Base-by-base conservation (phyloP, 108 stramenopile species). In the Nitzschia inconspicua region DNA sequence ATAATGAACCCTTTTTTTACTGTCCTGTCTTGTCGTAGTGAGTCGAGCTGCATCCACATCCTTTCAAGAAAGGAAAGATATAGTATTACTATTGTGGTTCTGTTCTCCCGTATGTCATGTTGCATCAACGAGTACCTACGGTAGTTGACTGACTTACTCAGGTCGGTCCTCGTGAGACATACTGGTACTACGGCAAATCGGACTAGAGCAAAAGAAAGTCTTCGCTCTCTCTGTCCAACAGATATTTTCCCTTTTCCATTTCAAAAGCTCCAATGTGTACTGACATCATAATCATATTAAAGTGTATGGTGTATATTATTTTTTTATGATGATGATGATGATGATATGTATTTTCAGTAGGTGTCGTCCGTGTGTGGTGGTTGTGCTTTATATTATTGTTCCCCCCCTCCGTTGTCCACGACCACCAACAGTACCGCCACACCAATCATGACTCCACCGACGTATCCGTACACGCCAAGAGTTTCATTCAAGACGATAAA, bases 391-490 rank as follows among this genome's bases (percentile, higher is more conserved):
- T 9, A 41, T 44, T 41, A 8, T 44, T 47, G 27, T 60, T 44
- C 27, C 5, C 22, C 49, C 22, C 44, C 35, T 44, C 16, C 41
- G 16, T 43, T 41, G 14, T 26, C 27, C 8, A 44, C 25, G 8
- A 66, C 71, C 14, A 83, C 84, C 47, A 91, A 50, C 30, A 73
- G 70, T 39, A 94, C 61, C 2, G 88, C 88, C 6, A 46, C 44
- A 13, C 71, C 83, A 59, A 94, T 94, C 58, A 90, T 48, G 8
- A 49, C 29, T 30, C 77, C 92, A 39, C 93, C 93, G 46, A 50
- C 56, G n/a, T 50, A 73, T 26, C 80, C 88, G 32, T 60, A 47
- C 4, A 71, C 44, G 35, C 83, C 82, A 18, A 89, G 40, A 26
- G 47, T 72, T 57, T 94, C 93, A 24, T 85, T 86, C 47, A 94